A percentile compares a stretch with the other conserved stretches of the same genome.
phyloP scores from a whole-genome alignment of 2,329 filamentous ascomycete genomes.

The Sclerotiophoma versabilis region DNA sequence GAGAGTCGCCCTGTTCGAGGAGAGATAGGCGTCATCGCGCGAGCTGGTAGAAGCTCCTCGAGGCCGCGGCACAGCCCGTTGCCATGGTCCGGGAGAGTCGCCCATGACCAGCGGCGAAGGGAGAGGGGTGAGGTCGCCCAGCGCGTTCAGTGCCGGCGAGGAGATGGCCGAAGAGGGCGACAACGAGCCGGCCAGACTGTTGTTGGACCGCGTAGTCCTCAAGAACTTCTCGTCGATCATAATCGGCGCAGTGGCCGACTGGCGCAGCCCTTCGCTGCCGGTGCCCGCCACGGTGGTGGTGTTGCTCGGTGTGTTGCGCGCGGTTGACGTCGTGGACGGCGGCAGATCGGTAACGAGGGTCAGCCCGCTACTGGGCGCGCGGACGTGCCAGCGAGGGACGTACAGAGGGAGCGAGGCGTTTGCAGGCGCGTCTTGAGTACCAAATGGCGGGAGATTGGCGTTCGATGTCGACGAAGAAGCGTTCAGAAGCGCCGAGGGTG shows the following conservation, averaged over 20 bases:
- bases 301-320: conserved; percentile 26
- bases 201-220: conserved; percentile 52
- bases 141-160: conserved; percentile 57
- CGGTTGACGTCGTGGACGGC: conserved; percentile 33
- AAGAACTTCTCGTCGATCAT: conserved; percentile 46
- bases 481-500: conserved; percentile 8
- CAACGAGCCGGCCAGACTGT: conserved; percentile 54
- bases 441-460: conserved; percentile 10
- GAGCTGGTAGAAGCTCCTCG: conserved; percentile 41
- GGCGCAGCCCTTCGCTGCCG: conserved; percentile 36
- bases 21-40: conserved; percentile 42
- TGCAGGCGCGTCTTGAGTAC: conserved; percentile 20
- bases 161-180: conserved; percentile 56
- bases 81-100: conserved; percentile 54
- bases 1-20: conserved; percentile 41
- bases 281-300: conserved; percentile 44
- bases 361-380: conserved; percentile 34
- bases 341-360: conserved; percentile 42
- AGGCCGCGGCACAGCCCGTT: conserved; percentile 45
- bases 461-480: conserved; percentile 3
- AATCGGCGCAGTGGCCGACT: conserved; percentile 49
- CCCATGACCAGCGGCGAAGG: conserved; percentile 56
- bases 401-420: conserved; percentile 35
- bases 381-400: conserved; percentile 32
- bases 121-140: conserved; percentile 60